Percentiles rank a stretch among this genome's conserved stretches.
Evolutionary conservation across 176 grass and related monocot genomes (phyloP).

Genomic region (Oryza meyeriana): DNA sequence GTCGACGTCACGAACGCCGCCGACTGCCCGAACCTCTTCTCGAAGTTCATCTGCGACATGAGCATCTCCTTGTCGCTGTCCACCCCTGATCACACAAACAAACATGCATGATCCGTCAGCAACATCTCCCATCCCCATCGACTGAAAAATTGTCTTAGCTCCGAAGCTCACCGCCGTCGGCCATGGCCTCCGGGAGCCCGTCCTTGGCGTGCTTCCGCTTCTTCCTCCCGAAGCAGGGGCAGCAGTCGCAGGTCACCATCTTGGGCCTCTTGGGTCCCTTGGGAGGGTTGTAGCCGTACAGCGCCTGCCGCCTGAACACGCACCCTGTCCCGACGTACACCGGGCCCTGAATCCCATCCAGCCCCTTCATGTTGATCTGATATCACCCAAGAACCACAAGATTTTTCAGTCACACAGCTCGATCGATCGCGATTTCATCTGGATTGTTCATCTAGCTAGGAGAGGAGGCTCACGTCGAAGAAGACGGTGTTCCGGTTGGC

Average conservation of each 20-base stretch:
- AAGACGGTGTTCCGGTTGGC: conserved; percentile 98
- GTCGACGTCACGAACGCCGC: conserved; percentile 95
- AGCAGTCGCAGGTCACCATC: conserved; percentile 96
- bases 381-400: not conserved
- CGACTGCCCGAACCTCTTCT: conserved; percentile 96
- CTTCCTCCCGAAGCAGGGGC: conserved; percentile 94
- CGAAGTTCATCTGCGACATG: conserved; percentile 99
- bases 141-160: not conserved
- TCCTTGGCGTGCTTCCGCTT: conserved; percentile 71
- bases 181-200: conserved; percentile 48
- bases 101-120: too few relatives aligned
- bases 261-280: conserved; percentile 89
- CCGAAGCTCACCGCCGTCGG: conserved; percentile 45
- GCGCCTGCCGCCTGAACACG: conserved; percentile 89
- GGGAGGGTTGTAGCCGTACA: conserved; percentile 97
- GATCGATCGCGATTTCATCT: not conserved
- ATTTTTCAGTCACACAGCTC: not conserved
- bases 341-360: conserved; percentile 95
- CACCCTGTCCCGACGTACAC: conserved; percentile 95
- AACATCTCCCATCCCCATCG: too few relatives aligned
- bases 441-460: too few relatives aligned
- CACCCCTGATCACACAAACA: conserved; percentile 35
- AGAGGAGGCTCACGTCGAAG: conserved; percentile 75
- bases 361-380: conserved; percentile 99
- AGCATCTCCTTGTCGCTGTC: conserved; percentile 85